These are phyloP conservation scores for Hansenula sp. DNA, from an alignment of 1,139 yeast species.

Conservation along the genomic window DNA sequence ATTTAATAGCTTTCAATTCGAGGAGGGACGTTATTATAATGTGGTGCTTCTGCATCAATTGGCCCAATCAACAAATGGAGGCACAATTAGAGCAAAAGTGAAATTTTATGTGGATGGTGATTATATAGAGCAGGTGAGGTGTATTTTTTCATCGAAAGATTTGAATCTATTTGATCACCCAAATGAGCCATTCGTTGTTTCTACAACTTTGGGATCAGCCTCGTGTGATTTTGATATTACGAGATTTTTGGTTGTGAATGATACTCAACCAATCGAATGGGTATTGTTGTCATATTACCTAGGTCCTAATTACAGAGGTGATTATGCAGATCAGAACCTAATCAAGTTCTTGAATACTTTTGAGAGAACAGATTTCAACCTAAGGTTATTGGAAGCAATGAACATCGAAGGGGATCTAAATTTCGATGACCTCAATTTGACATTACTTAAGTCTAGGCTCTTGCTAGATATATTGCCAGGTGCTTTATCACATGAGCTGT, in stretches of 20 bases:
- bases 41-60: conserved; percentile 17
- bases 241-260: conserved; percentile 24
- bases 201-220: conserved; percentile 12
- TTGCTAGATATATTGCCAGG: conserved; percentile 14
- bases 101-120: conserved; percentile 19
- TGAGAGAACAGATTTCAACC: conserved; percentile 29
- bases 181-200: background rate
- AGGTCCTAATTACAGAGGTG: conserved; percentile 36
- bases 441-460: conserved; percentile 12
- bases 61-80: conserved; percentile 9
- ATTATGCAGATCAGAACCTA: conserved; percentile 32
- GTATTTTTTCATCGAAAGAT: background rate
- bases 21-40: conserved; percentile 14
- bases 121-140: conserved; percentile 12
- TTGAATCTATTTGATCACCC: background rate
- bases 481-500: background rate
- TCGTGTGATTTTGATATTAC: conserved; percentile 11
- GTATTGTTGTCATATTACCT: conserved; percentile 31
- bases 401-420: conserved; percentile 15
- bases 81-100: conserved; percentile 12
- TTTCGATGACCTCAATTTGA: conserved; percentile 13
- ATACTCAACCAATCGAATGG: conserved; percentile 30
- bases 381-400: conserved; percentile 21
- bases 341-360: conserved; percentile 30
- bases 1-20: conserved; percentile 16